A percentile compares a stretch with the other conserved stretches of the same genome.
Evolutionary conservation across 2,329 filamentous ascomycete species (phyloP).

Genomic region (Drechslerella dactyloides): DNA sequence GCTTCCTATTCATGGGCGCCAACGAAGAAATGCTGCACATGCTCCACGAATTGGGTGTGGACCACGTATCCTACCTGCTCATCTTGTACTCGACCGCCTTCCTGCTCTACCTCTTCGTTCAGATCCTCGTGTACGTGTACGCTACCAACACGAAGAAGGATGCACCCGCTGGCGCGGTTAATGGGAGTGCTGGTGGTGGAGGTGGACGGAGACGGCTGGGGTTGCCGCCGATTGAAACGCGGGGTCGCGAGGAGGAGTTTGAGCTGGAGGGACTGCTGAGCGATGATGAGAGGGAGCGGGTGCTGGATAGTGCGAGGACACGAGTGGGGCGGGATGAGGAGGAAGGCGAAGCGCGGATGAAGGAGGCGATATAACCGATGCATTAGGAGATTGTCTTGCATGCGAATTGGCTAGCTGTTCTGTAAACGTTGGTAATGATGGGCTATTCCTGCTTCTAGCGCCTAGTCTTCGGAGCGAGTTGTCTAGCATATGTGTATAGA

Average conservation of each 20-base stretch:
- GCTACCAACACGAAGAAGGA: conserved; percentile 31
- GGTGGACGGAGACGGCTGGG: conserved; percentile 46
- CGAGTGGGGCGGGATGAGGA: conserved; percentile 22
- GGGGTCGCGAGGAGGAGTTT: conserved; percentile 81
- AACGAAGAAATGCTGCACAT: conserved; percentile 90
- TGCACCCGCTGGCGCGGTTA: conserved; percentile 59
- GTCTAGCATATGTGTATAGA: too few species aligned
- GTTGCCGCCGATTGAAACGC: conserved; percentile 56
- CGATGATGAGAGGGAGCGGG: conserved; percentile 75
- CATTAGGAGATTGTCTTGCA: too few species aligned
- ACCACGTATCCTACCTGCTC: conserved; percentile 88
- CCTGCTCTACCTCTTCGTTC: conserved; percentile 76
- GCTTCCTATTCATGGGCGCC: conserved; percentile 95
- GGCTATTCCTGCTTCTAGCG: too few species aligned
- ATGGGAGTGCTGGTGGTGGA: conserved; percentile 58
- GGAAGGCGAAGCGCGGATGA: conserved; percentile 1
- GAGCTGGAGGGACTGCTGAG: conserved; percentile 89
- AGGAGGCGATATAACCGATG: too few species aligned
- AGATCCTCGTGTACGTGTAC: conserved; percentile 39
- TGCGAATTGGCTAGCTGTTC: too few species aligned
- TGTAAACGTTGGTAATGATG: too few species aligned
- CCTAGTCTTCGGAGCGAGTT: too few species aligned
- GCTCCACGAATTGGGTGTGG: conserved; percentile 74
- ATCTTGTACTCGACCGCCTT: conserved; percentile 91
- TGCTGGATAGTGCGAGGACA: conserved; percentile 61